These are phyloP conservation scores for Dillenia turbinata DNA, from an alignment of 164 flowering plant genomes.

Conservation along the genomic window DNA sequence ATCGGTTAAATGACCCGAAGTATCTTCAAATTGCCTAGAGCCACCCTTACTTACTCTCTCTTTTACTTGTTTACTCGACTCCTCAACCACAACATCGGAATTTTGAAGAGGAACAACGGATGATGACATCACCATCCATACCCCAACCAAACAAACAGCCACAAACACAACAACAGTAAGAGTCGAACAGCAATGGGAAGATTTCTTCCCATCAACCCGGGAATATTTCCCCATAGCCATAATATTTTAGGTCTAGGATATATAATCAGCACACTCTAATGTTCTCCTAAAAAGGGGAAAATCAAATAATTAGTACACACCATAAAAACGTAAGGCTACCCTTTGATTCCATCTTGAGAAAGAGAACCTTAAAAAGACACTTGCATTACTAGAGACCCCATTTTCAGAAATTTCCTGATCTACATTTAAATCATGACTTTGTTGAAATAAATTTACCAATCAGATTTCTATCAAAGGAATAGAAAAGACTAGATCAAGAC, in stretches of 20 bases:
- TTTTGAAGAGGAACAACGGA: conserved; percentile 26
- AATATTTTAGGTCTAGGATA: not conserved
- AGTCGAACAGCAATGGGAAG: conserved; percentile 35
- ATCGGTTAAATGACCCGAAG: conserved; percentile 22
- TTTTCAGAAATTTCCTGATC: too few species aligned
- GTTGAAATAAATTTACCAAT: too few species aligned
- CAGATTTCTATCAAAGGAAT: too few species aligned
- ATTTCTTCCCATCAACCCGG: conserved; percentile 40
- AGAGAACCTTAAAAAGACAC: too few species aligned
- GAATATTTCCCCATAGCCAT: conserved; percentile 49
- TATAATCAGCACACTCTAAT: not conserved
- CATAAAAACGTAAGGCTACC: too few species aligned
- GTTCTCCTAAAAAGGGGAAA: too few species aligned
- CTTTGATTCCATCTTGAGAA: too few species aligned
- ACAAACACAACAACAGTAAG: conserved; percentile 32
- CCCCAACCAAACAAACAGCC: conserved; percentile 38
- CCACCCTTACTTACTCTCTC: conserved; percentile 11
- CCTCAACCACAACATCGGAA: conserved; percentile 12
- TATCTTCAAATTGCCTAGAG: conserved; percentile 34
- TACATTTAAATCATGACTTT: too few species aligned
- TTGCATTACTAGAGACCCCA: too few species aligned
- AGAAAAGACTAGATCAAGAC: too few species aligned
- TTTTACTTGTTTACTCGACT: conserved; percentile 10
- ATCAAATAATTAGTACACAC: too few species aligned
- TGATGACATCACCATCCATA: conserved; percentile 48